These are phyloP conservation scores for Bryopsis sp. DNA, from an alignment of 139 green algal species.

Conservation along the genomic window DNA sequence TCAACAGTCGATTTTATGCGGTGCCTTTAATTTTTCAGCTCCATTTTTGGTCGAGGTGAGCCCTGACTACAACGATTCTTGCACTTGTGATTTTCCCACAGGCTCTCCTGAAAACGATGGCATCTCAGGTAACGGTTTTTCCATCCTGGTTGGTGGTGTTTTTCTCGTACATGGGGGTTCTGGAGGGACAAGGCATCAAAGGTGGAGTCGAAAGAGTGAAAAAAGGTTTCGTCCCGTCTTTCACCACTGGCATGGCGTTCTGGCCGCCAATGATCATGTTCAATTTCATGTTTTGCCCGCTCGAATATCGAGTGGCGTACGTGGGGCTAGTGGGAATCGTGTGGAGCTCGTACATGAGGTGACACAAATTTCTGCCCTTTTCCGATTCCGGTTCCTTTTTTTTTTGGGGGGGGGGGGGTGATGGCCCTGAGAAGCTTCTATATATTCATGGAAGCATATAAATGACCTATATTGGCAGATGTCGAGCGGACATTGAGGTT, in stretches of 20 bases:
- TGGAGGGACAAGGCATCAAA: constrained; percentile 29
- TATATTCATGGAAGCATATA: too few relatives aligned
- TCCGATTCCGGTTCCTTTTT: not conserved
- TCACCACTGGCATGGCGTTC: constrained; percentile 33
- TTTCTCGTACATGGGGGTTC: constrained; percentile 35
- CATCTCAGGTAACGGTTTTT: constrained; percentile 45
- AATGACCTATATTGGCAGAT: too few relatives aligned
- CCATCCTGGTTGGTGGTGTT: constrained; percentile 36
- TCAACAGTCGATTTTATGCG: not conserved
- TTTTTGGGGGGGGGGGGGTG: too few relatives aligned
- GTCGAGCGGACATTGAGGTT: too few relatives aligned
- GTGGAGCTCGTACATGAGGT: constrained; percentile 49
- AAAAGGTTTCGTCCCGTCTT: constrained; percentile 21
- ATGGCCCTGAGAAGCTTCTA: too few relatives aligned
- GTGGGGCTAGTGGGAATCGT: constrained; percentile 35
- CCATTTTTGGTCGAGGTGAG: not conserved
- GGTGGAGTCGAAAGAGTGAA: constrained; percentile 6
- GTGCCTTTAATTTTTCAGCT: not conserved
- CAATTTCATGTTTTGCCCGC: constrained; percentile 49
- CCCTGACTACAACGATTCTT: not conserved
- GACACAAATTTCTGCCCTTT: not conserved
- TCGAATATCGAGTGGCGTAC: constrained; percentile 33
- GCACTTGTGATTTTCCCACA: not conserved
- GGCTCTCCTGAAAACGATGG: constrained; percentile 29
- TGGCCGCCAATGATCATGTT: constrained; percentile 50